A percentile compares a stretch with the other conserved stretches of the same genome.
Conservation (phyloP, 106 monocot species). For the Agapanthus africanus region DNA sequence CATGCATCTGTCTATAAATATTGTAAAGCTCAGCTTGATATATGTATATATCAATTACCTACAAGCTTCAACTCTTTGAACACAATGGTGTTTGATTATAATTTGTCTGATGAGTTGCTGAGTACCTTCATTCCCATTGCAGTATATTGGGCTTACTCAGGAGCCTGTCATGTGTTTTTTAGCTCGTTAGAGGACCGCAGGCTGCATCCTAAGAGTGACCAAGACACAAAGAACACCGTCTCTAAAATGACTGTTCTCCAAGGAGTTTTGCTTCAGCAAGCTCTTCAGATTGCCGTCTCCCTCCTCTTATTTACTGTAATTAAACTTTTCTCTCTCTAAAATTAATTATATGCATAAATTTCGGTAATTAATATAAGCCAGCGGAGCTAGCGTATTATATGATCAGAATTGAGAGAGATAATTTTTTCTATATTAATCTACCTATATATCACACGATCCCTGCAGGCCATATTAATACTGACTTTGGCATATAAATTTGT, state of each 20-base stretch:
- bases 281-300: constrained; percentile 49
- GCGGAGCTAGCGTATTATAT: no score
- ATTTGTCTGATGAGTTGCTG: constrained; percentile 70
- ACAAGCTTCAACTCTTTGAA: no score
- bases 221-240: constrained; percentile 48
- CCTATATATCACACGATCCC: no score
- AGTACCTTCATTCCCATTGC: constrained; percentile 61
- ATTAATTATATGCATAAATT: background rate
- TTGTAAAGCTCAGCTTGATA: no score
- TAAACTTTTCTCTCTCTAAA: background rate
- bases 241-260: constrained; percentile 48
- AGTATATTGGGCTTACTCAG: constrained; percentile 80
- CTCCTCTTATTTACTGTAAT: constrained; percentile 49
- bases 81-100: no score
- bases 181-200: constrained; percentile 37
- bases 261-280: constrained; percentile 72
- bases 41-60: no score
- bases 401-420: no score
- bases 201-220: constrained; percentile 58
- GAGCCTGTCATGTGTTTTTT: constrained; percentile 39
- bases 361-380: background rate
- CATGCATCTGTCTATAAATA: no score
- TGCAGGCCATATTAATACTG: no score
- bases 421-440: no score
- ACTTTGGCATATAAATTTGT: no score